These are phyloP conservation scores for Umbilicus rupestris DNA, from an alignment of 164 flowering plant genomes.

Conservation along the genomic window DNA sequence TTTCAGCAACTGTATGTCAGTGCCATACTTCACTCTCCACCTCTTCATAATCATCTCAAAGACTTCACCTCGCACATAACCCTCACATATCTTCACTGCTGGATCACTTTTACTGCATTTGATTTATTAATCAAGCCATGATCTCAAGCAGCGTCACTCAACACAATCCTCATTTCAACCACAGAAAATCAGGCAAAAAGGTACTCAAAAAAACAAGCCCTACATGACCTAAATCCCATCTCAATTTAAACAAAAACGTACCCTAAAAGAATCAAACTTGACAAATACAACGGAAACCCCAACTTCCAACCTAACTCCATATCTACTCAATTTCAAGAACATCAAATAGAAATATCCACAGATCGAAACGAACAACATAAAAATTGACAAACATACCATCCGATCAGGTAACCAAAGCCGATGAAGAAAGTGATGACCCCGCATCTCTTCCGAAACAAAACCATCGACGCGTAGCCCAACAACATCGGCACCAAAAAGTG, in stretches of 20 bases:
- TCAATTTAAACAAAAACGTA: neutral
- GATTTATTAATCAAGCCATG: neutral
- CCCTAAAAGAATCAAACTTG: neutral
- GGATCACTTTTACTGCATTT: neutral
- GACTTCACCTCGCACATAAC: neutral
- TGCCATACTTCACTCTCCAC: neutral
- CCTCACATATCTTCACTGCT: neutral
- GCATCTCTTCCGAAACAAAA: slow-evolving; percentile 46
- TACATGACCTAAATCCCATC: neutral
- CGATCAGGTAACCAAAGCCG: slow-evolving; percentile 85
- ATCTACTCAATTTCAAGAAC: neutral
- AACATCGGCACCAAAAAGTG: slow-evolving; percentile 86
- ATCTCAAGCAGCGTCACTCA: neutral
- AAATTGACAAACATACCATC: slow-evolving; percentile 57
- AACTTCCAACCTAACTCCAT: neutral
- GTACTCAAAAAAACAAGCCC: neutral
- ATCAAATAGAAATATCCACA: neutral
- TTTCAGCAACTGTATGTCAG: neutral
- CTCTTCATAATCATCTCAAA: neutral
- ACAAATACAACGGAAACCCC: neutral
- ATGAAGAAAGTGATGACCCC: slow-evolving; percentile 74
- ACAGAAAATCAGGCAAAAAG: neutral
- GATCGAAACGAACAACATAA: neutral
- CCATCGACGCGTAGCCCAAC: slow-evolving; percentile 71
- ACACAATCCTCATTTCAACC: neutral